Percentiles rank a stretch among this genome's conserved stretches.
phyloP scores from a whole-genome alignment of 768 basidiomycete species.

The Chlorophyllum brunneum region DNA sequence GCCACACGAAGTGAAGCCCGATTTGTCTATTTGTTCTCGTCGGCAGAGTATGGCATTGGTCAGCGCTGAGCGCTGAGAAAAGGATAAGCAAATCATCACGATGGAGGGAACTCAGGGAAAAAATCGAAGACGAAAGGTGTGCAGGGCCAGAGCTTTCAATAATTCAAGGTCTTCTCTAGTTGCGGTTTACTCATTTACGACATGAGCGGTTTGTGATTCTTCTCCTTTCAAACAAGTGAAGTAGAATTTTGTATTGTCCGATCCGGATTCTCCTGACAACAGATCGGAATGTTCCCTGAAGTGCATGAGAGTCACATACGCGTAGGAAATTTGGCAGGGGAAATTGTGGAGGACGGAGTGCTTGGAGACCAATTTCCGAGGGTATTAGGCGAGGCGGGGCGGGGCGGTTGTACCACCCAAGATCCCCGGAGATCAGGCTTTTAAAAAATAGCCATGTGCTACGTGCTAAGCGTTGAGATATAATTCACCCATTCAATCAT shows the following conservation, averaged over 20 bases:
- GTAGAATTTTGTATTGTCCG: constrained; percentile 4
- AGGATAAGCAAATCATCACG: not conserved
- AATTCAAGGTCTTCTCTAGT: not conserved
- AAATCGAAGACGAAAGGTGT: not conserved
- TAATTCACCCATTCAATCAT: too few relatives aligned
- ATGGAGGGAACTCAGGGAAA: not conserved
- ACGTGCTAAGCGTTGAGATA: not conserved
- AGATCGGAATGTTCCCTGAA: not conserved
- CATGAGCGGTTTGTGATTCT: not conserved
- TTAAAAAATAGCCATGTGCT: not conserved
- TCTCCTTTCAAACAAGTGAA: not conserved
- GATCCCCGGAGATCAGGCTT: not conserved
- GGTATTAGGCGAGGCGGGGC: not conserved
- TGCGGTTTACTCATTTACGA: not conserved
- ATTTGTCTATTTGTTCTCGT: not conserved
- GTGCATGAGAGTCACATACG: not conserved
- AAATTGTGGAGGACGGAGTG: not conserved
- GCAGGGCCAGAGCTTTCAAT: not conserved
- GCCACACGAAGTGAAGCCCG: not conserved
- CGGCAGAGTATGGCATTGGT: not conserved
- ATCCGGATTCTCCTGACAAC: constrained; percentile 1
- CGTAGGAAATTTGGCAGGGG: not conserved
- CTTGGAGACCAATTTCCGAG: constrained; percentile 7
- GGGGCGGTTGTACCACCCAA: not conserved
- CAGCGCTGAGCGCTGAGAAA: not conserved